Percentiles rank a stretch among this genome's conserved stretches.
Conservation (phyloP, 208 protist species). For the Wallacemonas sp. region DNA sequence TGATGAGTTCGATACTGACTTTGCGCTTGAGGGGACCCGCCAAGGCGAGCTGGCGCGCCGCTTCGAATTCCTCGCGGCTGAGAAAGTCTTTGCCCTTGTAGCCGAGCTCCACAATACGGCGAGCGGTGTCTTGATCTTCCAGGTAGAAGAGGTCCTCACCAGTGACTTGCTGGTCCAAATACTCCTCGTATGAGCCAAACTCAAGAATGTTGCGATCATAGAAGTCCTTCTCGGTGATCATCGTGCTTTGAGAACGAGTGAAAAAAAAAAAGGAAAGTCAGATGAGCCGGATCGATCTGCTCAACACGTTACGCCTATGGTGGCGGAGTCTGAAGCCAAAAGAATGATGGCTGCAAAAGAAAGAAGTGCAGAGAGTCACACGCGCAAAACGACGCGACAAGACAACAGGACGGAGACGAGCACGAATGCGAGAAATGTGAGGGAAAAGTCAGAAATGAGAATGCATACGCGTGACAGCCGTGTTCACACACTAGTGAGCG, state of each 20-base stretch:
- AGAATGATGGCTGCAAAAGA: background rate
- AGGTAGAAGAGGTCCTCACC: conserved; percentile 90
- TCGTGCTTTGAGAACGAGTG: background rate
- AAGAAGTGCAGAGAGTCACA: background rate
- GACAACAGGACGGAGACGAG: no score
- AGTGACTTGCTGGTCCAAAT: conserved; percentile 90
- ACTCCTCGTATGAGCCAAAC: conserved; percentile 90
- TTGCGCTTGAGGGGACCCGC: conserved; percentile 83
- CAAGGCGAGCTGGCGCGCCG: conserved; percentile 66
- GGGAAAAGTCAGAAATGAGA: no score
- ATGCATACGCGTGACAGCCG: no score
- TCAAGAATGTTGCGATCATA: conserved; percentile 83
- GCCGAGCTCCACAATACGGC: conserved; percentile 96
- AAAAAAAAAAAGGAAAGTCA: background rate
- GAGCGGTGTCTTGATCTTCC: conserved; percentile 93
- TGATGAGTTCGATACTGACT: conserved; percentile 83
- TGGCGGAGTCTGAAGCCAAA: no score
- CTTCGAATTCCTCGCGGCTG: conserved; percentile 89
- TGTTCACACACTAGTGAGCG: no score
- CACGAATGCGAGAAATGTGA: no score
- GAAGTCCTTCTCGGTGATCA: conserved; percentile 39
- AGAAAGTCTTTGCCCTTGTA: conserved; percentile 94
- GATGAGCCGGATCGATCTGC: no score
- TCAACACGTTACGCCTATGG: no score
- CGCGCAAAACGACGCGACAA: background rate